Conservation (phyloP, 2,329 filamentous ascomycete species). For the Fusarium drepaniforme region DNA sequence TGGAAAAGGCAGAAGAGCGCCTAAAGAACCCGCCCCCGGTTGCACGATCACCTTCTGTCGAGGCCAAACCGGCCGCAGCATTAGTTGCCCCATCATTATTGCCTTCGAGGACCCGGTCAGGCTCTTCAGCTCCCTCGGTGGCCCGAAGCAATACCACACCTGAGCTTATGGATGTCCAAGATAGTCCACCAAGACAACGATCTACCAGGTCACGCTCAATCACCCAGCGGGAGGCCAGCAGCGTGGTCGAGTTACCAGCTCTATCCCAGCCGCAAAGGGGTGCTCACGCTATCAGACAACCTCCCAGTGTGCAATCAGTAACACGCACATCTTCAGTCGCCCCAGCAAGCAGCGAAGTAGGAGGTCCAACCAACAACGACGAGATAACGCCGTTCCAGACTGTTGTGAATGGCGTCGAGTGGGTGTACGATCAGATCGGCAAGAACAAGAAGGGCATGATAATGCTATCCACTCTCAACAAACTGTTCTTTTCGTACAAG, state of each 20-base stretch:
- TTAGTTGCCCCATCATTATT: conserved; percentile 13
- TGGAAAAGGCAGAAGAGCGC: conserved; percentile 37
- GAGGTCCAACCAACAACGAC: background rate
- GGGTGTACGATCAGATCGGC: conserved; percentile 24
- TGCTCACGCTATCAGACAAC: conserved; percentile 4
- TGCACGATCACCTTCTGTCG: conserved; percentile 30
- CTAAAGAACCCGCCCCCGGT: conserved; percentile 37
- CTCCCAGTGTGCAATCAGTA: conserved; percentile 12
- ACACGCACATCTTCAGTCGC: conserved; percentile 8
- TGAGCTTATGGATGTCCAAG: conserved; percentile 17
- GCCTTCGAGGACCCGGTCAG: conserved; percentile 39
- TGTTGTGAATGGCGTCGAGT: conserved; percentile 45
- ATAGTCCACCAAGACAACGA: conserved; percentile 21
- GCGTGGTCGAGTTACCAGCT: background rate
- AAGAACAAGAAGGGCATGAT: conserved; percentile 41
- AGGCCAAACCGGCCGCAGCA: conserved; percentile 19
- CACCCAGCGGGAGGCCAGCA: conserved; percentile 12
- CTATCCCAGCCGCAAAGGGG: conserved; percentile 11
- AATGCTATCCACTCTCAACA: conserved; percentile 39
- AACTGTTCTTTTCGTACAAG: conserved; percentile 49
- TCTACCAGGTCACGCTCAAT: conserved; percentile 34
- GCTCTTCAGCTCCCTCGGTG: conserved; percentile 26
- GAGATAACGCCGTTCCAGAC: conserved; percentile 44
- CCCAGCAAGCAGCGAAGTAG: conserved; percentile 2
- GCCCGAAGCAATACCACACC: conserved; percentile 27